A percentile compares a stretch with the other conserved stretches of the same genome.
These are phyloP conservation scores for Epicoccum sorghinum DNA, from an alignment of 2,329 filamentous ascomycete genomes.

Conservation along the genomic window DNA sequence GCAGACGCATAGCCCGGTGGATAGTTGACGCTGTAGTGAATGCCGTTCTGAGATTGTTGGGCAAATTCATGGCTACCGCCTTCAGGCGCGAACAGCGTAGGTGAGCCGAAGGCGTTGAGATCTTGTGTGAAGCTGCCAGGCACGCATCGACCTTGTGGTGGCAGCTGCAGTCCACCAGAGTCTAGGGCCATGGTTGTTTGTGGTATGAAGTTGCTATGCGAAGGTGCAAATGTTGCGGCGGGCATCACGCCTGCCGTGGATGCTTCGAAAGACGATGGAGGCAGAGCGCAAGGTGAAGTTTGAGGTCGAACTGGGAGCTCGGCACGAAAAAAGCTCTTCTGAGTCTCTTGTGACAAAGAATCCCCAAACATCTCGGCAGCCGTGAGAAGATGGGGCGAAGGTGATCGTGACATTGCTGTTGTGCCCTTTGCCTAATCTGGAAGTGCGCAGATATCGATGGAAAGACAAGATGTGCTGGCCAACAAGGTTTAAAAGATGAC, in stretches of 20 bases:
- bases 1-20: slow-evolving; percentile 18
- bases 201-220: slow-evolving; percentile 2
- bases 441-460: slow-evolving; percentile 12
- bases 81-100: slow-evolving; percentile 16
- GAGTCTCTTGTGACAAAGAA: slow-evolving; percentile 22
- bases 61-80: slow-evolving; percentile 23
- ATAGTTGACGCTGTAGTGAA: slow-evolving; percentile 30
- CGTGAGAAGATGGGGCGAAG: slow-evolving; percentile 33
- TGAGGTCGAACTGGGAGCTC: slow-evolving; percentile 23
- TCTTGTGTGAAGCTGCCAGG: slow-evolving; percentile 19
- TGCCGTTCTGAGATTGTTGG: slow-evolving; percentile 21
- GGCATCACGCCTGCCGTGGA: slow-evolving; percentile 23
- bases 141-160: slow-evolving; percentile 19
- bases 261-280: slow-evolving; percentile 17
- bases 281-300: slow-evolving; percentile 15
- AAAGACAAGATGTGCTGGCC: slow-evolving; percentile 31
- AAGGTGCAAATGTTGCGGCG: slow-evolving; percentile 16
- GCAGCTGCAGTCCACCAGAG: slow-evolving; percentile 30
- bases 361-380: slow-evolving; percentile 28
- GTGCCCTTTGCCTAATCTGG: slow-evolving; percentile 31
- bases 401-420: slow-evolving; percentile 40
- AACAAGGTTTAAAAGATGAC: slow-evolving; percentile 39
- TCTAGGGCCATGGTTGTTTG: slow-evolving; percentile 24
- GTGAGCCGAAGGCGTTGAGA: slow-evolving; percentile 16
- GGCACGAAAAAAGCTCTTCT: slow-evolving; percentile 27